Base-by-base conservation (phyloP, 2,329 filamentous ascomycete species). In the Cordyceps militaris region DNA sequence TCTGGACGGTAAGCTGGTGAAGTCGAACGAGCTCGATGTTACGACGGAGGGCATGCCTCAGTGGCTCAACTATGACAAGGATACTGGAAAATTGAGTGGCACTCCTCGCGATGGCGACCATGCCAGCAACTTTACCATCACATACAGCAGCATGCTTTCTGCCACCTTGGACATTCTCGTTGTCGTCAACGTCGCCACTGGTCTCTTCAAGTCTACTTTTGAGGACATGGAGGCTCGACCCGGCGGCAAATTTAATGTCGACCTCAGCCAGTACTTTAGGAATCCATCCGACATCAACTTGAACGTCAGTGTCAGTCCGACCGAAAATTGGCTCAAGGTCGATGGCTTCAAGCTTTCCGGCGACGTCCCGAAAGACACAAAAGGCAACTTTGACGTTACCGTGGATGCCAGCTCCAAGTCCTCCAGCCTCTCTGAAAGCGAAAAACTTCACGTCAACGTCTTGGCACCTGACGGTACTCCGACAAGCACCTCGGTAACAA, bases 61-160 rank as follows among this genome's bases (percentile, higher is more conserved):
- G 3, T 96, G 91, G 91, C 69, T 95, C 26, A 73, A 74, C 0
- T 81, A 94, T 55, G 78, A 94, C 64, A 72, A 78, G 2, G 64
- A 73, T 9, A 85, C 83, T 0, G 80, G 91, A 67, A 73, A 72
- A 1, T 71, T 96, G 7, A 77, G 73, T 32, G 91, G 91, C 2
- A 87, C 73, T 1, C 83, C 87, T 3, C 83, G 85, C 0, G 66
- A 75, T n/a, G 73, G 76, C 52, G 80, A 83, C 3, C 74, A 76
- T 50, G 81, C 84, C 4, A 76, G 80, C 28, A 87, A 86, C 62
- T 78, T 93, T 48, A 83, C 79, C 1, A 73, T 91, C 36, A 77
- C 73, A 13, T 84, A 84, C 10, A 77, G 72, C 13, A 86, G 89
- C 66, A 69, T 72, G 13, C 82, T 80, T 61, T 79, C 81, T 14